phyloP scores from a whole-genome alignment of 1,284 basidiomycete species.

The Laetiporus sulphureus region DNA sequence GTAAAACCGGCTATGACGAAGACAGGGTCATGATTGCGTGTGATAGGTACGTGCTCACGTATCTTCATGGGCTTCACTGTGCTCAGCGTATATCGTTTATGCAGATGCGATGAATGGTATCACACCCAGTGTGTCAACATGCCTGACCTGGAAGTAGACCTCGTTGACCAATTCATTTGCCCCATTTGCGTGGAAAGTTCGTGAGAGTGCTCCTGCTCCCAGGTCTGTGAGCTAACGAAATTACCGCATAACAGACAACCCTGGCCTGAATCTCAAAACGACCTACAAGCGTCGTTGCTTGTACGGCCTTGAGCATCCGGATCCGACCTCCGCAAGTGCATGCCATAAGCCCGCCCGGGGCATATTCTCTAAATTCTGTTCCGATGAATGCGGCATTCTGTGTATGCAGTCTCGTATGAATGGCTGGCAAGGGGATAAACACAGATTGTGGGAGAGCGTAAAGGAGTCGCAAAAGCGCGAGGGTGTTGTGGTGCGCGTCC shows the following conservation, averaged over 20 bases:
- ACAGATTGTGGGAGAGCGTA: constrained; percentile 63
- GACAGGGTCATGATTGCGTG: constrained; percentile 87
- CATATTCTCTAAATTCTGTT: constrained; percentile 80
- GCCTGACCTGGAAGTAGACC: constrained; percentile 69
- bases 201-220: too few relatives aligned
- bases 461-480: constrained; percentile 61
- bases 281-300: constrained; percentile 77
- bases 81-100: too few relatives aligned
- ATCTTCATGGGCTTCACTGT: too few relatives aligned
- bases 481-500: constrained; percentile 48
- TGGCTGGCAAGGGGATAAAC: constrained; percentile 55
- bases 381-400: constrained; percentile 69
- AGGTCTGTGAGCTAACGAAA: too few relatives aligned
- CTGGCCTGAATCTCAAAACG: constrained; percentile 51
- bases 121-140: constrained; percentile 77
- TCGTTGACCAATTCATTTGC: constrained; percentile 85
- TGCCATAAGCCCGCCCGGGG: constrained; percentile 76
- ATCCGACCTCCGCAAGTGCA: constrained; percentile 52
- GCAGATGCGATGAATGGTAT: constrained; percentile 86
- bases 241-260: constrained; percentile 42
- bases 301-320: constrained; percentile 51
- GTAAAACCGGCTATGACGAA: constrained; percentile 76
- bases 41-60: constrained; percentile 52
- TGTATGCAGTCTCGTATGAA: constrained; percentile 59
- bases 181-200: constrained; percentile 67